phyloP scores from a whole-genome alignment of 371 early-diverging fungal genomes.

The Actinomortierella ambigua region DNA sequence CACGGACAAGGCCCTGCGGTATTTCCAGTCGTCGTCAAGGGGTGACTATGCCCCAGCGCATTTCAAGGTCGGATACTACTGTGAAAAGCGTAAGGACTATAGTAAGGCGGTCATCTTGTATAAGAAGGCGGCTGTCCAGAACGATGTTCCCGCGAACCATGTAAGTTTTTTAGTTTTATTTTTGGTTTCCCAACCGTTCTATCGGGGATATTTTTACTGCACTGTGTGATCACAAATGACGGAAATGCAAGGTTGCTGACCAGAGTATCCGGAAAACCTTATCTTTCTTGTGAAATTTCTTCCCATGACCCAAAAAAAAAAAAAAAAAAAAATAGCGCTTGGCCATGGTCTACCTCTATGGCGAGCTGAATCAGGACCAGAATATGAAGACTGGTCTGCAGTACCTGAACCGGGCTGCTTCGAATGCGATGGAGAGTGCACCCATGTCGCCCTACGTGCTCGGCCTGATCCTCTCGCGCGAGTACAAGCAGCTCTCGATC shows the following conservation, averaged over 20 bases:
- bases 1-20: constrained; percentile 51
- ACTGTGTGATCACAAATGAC: no score
- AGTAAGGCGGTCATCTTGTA: constrained; percentile 75
- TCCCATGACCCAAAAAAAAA: no score
- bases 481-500: constrained; percentile 38
- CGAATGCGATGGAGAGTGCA: constrained; percentile 65
- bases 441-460: constrained; percentile 75
- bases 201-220: not conserved
- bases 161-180: constrained; percentile 48
- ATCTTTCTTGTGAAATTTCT: no score
- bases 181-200: not conserved
- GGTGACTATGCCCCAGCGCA: constrained; percentile 49
- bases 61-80: constrained; percentile 50
- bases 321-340: constrained; percentile 59
- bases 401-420: constrained; percentile 72
- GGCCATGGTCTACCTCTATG: constrained; percentile 62
- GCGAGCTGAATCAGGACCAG: constrained; percentile 60
- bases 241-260: not conserved
- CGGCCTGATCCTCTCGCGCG: constrained; percentile 57
- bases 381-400: constrained; percentile 73
- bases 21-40: constrained; percentile 49
- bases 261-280: not conserved
- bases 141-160: constrained; percentile 72
- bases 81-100: constrained; percentile 65
- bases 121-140: constrained; percentile 73